Evolutionary conservation across 2,329 filamentous ascomycete genomes (phyloP).

Genomic region (Penicillium sp.): DNA sequence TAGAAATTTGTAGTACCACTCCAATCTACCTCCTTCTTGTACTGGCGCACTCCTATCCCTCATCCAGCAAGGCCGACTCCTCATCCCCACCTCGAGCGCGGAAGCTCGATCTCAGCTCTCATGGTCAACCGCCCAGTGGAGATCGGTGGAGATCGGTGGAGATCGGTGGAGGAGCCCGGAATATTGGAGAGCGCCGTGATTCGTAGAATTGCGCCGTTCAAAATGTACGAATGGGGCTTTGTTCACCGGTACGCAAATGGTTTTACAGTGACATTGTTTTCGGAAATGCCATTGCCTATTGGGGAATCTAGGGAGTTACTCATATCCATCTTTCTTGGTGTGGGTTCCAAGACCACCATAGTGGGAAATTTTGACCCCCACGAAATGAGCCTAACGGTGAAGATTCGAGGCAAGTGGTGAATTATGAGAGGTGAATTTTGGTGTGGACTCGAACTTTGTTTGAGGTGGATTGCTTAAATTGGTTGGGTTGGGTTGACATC

Average conservation of each 20-base stretch:
- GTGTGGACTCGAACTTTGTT: neutral
- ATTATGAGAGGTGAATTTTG: neutral
- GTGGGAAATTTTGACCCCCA: constrained; percentile 3
- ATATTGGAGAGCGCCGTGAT: constrained; percentile 11
- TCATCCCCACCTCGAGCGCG: constrained; percentile 2
- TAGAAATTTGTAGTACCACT: neutral
- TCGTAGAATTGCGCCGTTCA: constrained; percentile 14
- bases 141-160: constrained; percentile 17
- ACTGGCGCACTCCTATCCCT: neutral
- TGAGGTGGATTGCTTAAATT: neutral
- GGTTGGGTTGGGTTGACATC: constrained; percentile 5
- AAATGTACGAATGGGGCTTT: constrained; percentile 2
- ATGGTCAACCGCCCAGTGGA: constrained; percentile 9
- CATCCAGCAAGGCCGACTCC: constrained; percentile 9
- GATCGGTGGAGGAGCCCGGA: constrained; percentile 14
- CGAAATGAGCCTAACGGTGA: constrained; percentile 1
- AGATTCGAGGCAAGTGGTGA: neutral
- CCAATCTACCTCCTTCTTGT: neutral
- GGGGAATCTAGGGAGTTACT: constrained; percentile 1
- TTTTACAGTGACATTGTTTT: neutral
- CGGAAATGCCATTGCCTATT: neutral
- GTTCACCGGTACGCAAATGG: constrained; percentile 23
- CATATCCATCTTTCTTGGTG: neutral
- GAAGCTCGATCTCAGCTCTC: constrained; percentile 24
- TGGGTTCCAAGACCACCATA: neutral